Base-by-base conservation (phyloP, 2,329 filamentous ascomycete species). In the Diaporthe sp. region DNA sequence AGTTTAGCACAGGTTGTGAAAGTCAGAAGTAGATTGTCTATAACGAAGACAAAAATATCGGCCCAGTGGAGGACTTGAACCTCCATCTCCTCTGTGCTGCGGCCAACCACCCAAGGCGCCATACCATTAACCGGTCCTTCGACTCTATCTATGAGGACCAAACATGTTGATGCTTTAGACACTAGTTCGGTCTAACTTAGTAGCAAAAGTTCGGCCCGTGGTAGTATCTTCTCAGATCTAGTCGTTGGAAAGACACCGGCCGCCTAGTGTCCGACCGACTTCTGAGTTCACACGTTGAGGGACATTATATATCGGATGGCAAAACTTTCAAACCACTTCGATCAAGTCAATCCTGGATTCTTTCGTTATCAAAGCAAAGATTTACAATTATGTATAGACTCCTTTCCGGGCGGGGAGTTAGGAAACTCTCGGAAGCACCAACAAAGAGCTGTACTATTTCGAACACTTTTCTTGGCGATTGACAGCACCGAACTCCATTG, bases 81-180 rank as follows among this genome's bases (percentile, higher is more conserved):
- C 66, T 19, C 51, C 37, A 44, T 56, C 66, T 58, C 51, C 66
- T 25, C 37, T 35, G 47, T 70, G 51, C 47, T 69, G 50, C 65
- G 2, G 65, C 50, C 32, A 55, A 30, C 50, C 51, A 70, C 51
- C 44, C 51, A 55, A 44, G 66, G 37, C 25, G 25, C 25, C 66
- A 19, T 56, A 42, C 35, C 66, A 27, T 70, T 58, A 56, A 15
- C 9, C 7, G 3, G 4, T 53, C 13, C 3, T 2, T 27, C 30
- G 19, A 17, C 35, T 44, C n/a, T 25, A 7, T 42, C 2, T 55
- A 44, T 42, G 15, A 42, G 17, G 4, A 7, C 50, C 2, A 2
- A 8, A 32, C 27, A n/a, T 47, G 13, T 27, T 3, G 22, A 25
- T 25, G 25, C 25, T 51, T 44, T 25, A 32, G 39, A 25, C 3